Conservation (phyloP, 192 early-diverging fungal genomes). For the Lobosporangium transversale region DNA sequence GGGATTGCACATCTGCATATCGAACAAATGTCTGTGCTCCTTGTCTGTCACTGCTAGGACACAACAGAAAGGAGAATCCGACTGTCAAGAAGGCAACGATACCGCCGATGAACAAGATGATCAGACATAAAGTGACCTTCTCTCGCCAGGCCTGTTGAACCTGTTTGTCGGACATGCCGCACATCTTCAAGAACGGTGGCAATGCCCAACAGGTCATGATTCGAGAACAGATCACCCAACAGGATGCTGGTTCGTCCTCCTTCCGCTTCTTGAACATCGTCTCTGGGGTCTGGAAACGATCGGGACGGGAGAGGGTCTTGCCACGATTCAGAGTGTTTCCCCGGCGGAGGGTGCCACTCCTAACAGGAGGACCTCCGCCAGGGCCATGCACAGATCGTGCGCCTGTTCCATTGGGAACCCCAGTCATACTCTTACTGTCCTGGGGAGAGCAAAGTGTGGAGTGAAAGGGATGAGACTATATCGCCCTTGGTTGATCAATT, state of each 20-base stretch:
- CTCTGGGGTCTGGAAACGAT: constrained; percentile 71
- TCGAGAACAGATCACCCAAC: constrained; percentile 70
- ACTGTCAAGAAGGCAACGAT: constrained; percentile 80
- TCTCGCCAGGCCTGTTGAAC: constrained; percentile 78
- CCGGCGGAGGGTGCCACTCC: constrained; percentile 27
- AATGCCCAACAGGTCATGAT: constrained; percentile 72
- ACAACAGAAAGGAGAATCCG: constrained; percentile 57
- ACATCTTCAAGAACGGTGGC: constrained; percentile 61
- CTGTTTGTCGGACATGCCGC: constrained; percentile 60
- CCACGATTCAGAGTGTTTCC: constrained; percentile 70
- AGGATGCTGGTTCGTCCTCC: constrained; percentile 44
- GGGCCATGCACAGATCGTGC: constrained; percentile 18
- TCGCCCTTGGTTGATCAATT: neutral
- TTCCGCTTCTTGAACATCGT: constrained; percentile 71
- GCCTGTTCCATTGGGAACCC: constrained; percentile 15
- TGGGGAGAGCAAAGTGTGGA: neutral
- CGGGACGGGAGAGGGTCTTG: constrained; percentile 78
- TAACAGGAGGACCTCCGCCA: constrained; percentile 4
- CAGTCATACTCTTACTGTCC: constrained; percentile 17
- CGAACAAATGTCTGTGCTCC: constrained; percentile 45
- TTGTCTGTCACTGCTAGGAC: constrained; percentile 32
- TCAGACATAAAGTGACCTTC: constrained; percentile 73
- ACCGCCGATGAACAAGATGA: constrained; percentile 75
- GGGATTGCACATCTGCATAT: constrained; percentile 26
- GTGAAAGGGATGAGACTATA: neutral